Conservation (phyloP, 441 rosid species). For the Macaranga tanarius region DNA sequence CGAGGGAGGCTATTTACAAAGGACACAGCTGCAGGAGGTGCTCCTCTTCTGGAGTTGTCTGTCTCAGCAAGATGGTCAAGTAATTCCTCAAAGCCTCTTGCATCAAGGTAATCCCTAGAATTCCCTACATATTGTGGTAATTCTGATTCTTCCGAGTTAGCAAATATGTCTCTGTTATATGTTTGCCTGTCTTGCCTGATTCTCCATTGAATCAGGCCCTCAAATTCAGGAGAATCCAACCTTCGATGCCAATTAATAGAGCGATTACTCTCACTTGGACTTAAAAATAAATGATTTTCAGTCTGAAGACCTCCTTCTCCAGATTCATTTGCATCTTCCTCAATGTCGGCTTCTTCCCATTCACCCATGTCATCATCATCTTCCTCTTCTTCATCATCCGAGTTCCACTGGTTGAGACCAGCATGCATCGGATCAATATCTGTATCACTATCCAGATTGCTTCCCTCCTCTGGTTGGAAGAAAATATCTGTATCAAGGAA, state of each 20-base stretch:
- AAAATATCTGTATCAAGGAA: slow-evolving; percentile 50
- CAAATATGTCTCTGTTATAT: slow-evolving; percentile 34
- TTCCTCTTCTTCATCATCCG: slow-evolving; percentile 58
- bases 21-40: slow-evolving; percentile 80
- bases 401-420: slow-evolving; percentile 71
- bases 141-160: slow-evolving; percentile 43
- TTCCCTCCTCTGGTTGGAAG: slow-evolving; percentile 47
- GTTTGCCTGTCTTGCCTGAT: slow-evolving; percentile 43
- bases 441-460: slow-evolving; percentile 65
- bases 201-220: slow-evolving; percentile 37
- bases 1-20: slow-evolving; percentile 60
- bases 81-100: slow-evolving; percentile 68
- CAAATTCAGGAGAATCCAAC: slow-evolving; percentile 46
- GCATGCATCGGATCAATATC: slow-evolving; percentile 98
- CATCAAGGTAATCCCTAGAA: slow-evolving; percentile 60
- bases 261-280: slow-evolving; percentile 49
- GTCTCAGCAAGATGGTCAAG: slow-evolving; percentile 74
- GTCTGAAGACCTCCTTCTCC: slow-evolving; percentile 30
- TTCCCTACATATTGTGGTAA: slow-evolving; percentile 41
- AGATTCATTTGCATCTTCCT: slow-evolving; percentile 42
- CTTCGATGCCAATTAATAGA: slow-evolving; percentile 27
- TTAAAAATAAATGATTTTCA: slow-evolving; percentile 37
- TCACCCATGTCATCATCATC: slow-evolving; percentile 35
- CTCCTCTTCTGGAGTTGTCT: slow-evolving; percentile 79
- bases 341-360: slow-evolving; percentile 62